Evolutionary conservation across 2,329 filamentous ascomycete genomes (phyloP), one percentile per base, ranked within the genome.

Genomic region (Penicillium brasilianum): DNA sequence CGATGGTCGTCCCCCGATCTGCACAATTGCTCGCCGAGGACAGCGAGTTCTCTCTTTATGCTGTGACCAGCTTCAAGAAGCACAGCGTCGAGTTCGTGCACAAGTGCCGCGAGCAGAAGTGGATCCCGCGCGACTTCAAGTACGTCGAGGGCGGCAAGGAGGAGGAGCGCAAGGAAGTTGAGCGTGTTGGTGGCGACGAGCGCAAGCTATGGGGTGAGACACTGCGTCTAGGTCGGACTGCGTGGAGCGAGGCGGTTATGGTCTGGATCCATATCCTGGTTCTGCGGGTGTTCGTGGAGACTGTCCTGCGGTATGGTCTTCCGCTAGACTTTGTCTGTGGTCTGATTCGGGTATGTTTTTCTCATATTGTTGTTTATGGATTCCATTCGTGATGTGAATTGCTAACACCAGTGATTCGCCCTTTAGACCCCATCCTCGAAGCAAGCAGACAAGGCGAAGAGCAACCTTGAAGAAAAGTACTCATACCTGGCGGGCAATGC

Each of bases 171-270:
- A 89, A 88, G 70, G 94, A 99, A 81, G 84, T 97, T 32, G 90
- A 94, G 69, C 88, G 89, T 61, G 87, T 96, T 52, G 86, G 87
- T 60, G 89, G 88, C 67, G 93, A 98, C 74, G 93, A 97, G 81
- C 87, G 90, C 77, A 96, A 95, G 80, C 84, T 97, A 2, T 97
- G 93, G 88, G 93, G 92, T 11, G 94, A 99, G 80, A 93, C 93
- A 3, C 78, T 99, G 72, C 86, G 93, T 66, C 84, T 97, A 70
- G 92, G 90, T 14, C 85, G 93, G 64, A 96, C 92, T n/a, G 93
- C 92, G 16, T 99, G 95, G 87, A 94, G 92, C 74, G 95, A 99
- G 80, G 90, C 90, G 64, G 92, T 97, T 67, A 97, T 97, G 92
- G 90, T 94, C 57, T 97, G 93, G 92, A 86, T 96, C 53, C 95